Evolutionary conservation across 805 yeast species (phyloP), one percentile per base, ranked within the genome.

Genomic region (Kuraishia molischiana): DNA sequence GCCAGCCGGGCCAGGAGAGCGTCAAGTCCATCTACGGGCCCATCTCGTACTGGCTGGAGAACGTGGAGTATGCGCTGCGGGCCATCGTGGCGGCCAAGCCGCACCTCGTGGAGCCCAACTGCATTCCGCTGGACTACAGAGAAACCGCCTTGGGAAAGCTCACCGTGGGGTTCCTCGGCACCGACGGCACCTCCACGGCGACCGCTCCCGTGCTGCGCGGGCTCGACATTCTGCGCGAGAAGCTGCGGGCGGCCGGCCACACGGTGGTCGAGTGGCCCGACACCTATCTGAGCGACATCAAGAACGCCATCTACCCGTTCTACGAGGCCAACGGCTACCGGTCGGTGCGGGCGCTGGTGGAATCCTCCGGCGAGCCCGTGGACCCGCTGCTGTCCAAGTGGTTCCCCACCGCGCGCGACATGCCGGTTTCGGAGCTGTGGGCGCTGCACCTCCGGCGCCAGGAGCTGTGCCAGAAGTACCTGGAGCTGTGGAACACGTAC

Each of bases 1-100:
- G 42, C 10, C 43, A 41, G 22, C 42, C 42, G 51, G 62, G 72
- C 47, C 61, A 62, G 48, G 69, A 67, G 39, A 43, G 59, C 3
- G 58, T 70, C 15, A 55, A 57, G 29, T 55, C 69, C 14, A 67
- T 69, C 11, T 61, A 63, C 42, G 80, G 79, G 1, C 77, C 79
- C 2, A 48, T 73, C 44, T 52, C 71, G 2, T 49, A 53, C 4
- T 50, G 59, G 4, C 42, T 68, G 8, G 65, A 62, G 20, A 50
- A 62, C n/a, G 38, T 72, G 19, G 66, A 63, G 24, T 41, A 48
- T 9, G 60, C 53, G 35, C 24, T 35, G 8, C 24, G 14, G 32
- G 32, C 32, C 6, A 35, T 35, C 11, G 38, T 53, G 29, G 50
- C 38, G 3, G 41, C 60, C 29, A 58, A 66, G 41, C 73, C 74